phyloP scores from a whole-genome alignment of 73 alveolate species.

The Symbiodinium pilosum region DNA sequence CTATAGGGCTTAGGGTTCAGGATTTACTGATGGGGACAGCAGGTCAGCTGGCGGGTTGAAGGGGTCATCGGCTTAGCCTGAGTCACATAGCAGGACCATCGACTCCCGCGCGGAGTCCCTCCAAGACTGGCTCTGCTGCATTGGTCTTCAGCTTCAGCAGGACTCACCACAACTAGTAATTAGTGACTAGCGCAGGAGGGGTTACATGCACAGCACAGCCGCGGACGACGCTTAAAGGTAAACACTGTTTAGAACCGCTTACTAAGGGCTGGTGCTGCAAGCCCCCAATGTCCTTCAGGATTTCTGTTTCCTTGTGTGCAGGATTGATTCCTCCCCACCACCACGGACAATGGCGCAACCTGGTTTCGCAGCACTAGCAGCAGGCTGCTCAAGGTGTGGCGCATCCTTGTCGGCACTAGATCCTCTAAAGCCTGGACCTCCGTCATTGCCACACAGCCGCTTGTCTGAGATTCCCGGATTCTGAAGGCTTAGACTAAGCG shows the following conservation, averaged over 20 bases:
- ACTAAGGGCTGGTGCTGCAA: no score
- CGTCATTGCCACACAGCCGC: neutral
- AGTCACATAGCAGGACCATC: no score
- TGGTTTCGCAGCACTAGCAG: neutral
- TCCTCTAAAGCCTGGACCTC: neutral
- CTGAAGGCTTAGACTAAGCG: neutral
- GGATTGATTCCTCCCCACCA: neutral
- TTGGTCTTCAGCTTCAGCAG: neutral
- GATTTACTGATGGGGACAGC: no score
- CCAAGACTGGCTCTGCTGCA: neutral
- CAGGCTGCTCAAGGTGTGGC: neutral
- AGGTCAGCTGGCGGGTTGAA: no score
- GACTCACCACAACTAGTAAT: neutral
- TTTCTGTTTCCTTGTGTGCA: neutral
- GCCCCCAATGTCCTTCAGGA: no score
- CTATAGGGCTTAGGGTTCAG: no score
- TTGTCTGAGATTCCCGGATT: neutral
- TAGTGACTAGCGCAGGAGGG: no score
- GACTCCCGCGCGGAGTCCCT: neutral
- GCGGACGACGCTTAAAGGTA: no score
- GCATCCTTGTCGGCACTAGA: neutral
- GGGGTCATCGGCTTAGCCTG: no score
- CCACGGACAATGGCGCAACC: neutral
- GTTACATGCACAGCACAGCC: no score
- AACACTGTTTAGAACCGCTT: no score